A percentile compares a stretch with the other conserved stretches of the same genome.
Evolutionary conservation across 345 rosid species (phyloP).

Genomic region (Dipteronia sinensis): DNA sequence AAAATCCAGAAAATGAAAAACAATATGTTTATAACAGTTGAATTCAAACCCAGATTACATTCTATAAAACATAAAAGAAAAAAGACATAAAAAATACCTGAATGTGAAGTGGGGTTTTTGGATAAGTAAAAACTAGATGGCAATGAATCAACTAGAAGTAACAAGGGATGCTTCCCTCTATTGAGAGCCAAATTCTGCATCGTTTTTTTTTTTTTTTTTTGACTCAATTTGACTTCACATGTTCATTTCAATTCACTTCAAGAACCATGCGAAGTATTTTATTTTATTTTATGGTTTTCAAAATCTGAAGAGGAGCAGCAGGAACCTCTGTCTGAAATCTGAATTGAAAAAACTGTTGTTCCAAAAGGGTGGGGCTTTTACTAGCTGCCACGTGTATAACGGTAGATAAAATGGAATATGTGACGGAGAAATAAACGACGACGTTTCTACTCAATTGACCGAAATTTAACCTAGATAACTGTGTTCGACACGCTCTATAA

Average conservation of each 20-base stretch:
- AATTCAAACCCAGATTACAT: too few species aligned
- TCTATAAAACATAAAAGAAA: neutral
- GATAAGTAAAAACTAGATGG: conserved; percentile 45
- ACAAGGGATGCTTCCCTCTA: conserved; percentile 52
- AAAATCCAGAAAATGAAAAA: too few species aligned
- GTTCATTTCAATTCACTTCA: conserved; percentile 29
- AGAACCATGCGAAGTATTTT: neutral
- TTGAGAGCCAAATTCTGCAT: conserved; percentile 50
- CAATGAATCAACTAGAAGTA: conserved; percentile 51
- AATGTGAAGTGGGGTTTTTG: conserved; percentile 35
- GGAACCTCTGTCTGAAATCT: neutral
- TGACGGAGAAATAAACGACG: neutral
- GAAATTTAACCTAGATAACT: neutral
- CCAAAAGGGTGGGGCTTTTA: neutral
- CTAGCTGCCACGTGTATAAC: conserved; percentile 23
- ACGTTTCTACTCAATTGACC: neutral
- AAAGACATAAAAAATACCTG: conserved; percentile 45
- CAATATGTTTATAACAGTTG: too few species aligned
- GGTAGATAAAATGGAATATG: conserved; percentile 16
- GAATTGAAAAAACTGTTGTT: neutral
- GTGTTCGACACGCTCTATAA: too few species aligned
- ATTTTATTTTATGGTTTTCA: neutral
- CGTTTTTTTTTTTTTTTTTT: conserved; percentile 1
- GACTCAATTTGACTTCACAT: conserved; percentile 4
- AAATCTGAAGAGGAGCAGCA: neutral